Percentiles rank a stretch among this genome's conserved stretches.
These are phyloP conservation scores for Lasiosphaeria ovina DNA, from an alignment of 495 filamentous ascomycete genomes.

Conservation along the genomic window DNA sequence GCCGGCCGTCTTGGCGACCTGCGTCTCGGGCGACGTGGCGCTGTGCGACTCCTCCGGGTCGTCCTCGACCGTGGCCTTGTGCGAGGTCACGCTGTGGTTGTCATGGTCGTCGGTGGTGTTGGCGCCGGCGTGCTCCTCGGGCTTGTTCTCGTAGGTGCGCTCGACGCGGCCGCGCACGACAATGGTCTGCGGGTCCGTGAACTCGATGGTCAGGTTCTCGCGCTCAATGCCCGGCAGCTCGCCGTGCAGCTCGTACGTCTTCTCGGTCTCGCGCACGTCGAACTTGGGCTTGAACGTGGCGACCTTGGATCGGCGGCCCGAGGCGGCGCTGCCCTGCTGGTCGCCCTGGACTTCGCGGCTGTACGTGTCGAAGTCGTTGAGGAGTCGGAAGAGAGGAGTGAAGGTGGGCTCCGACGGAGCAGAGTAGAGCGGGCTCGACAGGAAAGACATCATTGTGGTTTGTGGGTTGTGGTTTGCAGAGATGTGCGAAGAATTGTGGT, in stretches of 20 bases:
- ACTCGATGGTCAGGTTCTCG: slow-evolving; percentile 77
- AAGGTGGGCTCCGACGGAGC: slow-evolving; percentile 46
- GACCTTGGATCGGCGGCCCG: slow-evolving; percentile 16
- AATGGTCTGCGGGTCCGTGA: slow-evolving; percentile 75
- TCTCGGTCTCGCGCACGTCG: slow-evolving; percentile 69
- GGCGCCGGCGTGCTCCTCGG: slow-evolving; percentile 18
- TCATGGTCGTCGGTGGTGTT: slow-evolving; percentile 15
- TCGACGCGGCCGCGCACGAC: slow-evolving; percentile 68
- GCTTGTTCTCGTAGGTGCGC: slow-evolving; percentile 43
- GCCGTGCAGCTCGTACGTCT: slow-evolving; percentile 77
- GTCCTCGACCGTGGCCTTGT: slow-evolving; percentile 33
- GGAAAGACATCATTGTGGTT: slow-evolving; percentile 61
- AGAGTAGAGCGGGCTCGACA: slow-evolving; percentile 47
- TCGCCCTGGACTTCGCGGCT: slow-evolving; percentile 29
- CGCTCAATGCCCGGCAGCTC: slow-evolving; percentile 84
- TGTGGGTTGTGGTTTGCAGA: neutral
- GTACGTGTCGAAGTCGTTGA: slow-evolving; percentile 71
- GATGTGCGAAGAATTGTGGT: neutral
- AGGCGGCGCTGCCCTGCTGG: slow-evolving; percentile 8
- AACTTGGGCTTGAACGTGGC: slow-evolving; percentile 50
- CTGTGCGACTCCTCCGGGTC: slow-evolving; percentile 20
- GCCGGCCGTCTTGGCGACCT: slow-evolving; percentile 10
- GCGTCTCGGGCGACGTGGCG: slow-evolving; percentile 11
- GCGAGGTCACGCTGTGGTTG: slow-evolving; percentile 31
- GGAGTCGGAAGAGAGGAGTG: slow-evolving; percentile 67